A percentile compares a stretch with the other conserved stretches of the same genome.
Conservation (phyloP, 306 rosid genomes). For the Prunus mira region DNA sequence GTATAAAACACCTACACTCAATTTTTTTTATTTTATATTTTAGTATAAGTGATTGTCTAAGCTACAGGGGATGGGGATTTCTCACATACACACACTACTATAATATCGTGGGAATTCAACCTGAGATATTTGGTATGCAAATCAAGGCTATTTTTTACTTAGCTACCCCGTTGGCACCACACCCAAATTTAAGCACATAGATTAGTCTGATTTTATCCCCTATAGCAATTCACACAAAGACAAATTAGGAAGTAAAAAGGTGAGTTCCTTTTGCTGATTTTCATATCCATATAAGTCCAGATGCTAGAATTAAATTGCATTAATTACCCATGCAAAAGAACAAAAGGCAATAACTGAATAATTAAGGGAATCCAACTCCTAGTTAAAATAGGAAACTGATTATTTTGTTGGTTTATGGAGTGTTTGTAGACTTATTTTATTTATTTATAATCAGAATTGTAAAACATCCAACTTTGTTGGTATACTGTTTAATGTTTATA, state of each 20-base stretch:
- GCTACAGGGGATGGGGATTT: accelerated
- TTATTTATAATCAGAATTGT: too few species aligned
- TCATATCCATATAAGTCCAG: not conserved
- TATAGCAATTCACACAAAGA: not conserved
- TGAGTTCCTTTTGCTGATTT: not conserved
- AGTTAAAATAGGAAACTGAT: not conserved
- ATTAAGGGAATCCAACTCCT: not conserved
- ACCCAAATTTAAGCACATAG: too few species aligned
- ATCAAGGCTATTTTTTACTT: accelerated
- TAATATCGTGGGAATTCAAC: too few species aligned
- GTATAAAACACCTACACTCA: too few species aligned
- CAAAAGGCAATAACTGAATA: not conserved
- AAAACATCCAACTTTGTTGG: too few species aligned
- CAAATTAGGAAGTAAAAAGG: not conserved
- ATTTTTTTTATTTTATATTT: too few species aligned
- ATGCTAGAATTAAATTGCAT: not conserved
- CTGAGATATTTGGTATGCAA: accelerated
- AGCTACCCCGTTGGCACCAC: too few species aligned
- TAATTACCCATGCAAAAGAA: not conserved
- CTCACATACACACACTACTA: too few species aligned
- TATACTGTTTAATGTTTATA: too few species aligned
- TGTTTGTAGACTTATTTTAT: not conserved
- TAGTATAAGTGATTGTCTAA: too few species aligned
- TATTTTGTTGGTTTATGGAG: not conserved
- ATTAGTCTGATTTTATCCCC: too few species aligned